phyloP scores from a whole-genome alignment of 345 rosid genomes.

The Arabidopsis suecica region DNA sequence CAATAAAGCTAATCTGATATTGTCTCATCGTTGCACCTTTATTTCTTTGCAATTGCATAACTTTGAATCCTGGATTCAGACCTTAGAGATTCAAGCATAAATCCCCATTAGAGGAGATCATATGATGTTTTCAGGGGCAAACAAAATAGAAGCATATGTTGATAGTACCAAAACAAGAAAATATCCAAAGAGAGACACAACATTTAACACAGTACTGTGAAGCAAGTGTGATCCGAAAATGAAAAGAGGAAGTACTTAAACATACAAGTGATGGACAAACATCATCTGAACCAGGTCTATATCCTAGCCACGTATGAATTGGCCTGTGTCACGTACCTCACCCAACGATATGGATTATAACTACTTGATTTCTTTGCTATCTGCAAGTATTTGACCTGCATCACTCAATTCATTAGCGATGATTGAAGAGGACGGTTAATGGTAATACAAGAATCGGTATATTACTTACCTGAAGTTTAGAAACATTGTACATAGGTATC shows the following conservation, averaged over 20 bases:
- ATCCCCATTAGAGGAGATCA: not conserved
- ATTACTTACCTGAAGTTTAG: constrained; percentile 81
- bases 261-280: constrained; percentile 20
- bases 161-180: not conserved
- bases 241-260: not conserved
- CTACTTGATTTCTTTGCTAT: constrained; percentile 87
- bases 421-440: not conserved
- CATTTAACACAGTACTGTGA: constrained; percentile 6
- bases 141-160: not conserved
- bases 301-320: constrained; percentile 95
- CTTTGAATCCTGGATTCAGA: not conserved
- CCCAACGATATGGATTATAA: constrained; percentile 96
- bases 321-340: constrained; percentile 97
- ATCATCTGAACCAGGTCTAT: constrained; percentile 39
- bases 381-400: constrained; percentile 98
- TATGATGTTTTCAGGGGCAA: not conserved
- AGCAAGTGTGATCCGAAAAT: constrained; percentile 14
- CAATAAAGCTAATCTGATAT: constrained; percentile 28
- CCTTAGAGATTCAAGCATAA: not conserved
- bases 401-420: not conserved
- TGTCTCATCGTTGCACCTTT: not conserved
- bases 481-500: constrained; percentile 95
- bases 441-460: not conserved
- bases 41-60: not conserved
- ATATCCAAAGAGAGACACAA: constrained; percentile 21